phyloP scores from a whole-genome alignment of 306 rosid species.

The Fagus sylvatica region DNA sequence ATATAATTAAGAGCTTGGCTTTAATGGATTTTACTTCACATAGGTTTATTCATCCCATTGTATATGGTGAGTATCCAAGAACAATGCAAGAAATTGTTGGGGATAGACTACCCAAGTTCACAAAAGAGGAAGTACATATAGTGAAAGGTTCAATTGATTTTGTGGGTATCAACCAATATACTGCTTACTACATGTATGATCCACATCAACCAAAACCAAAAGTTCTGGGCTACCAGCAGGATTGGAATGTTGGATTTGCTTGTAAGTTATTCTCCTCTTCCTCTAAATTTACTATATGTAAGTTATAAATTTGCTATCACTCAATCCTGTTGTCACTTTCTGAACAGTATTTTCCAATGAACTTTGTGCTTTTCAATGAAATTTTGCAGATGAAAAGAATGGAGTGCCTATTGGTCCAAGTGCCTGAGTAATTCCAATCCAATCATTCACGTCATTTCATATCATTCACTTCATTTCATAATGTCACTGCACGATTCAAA shows the following conservation, averaged over 20 bases:
- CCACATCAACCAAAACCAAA: slow-evolving; percentile 52
- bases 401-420: slow-evolving; percentile 82
- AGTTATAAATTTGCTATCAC: background rate
- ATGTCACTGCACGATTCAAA: slow-evolving; percentile 4
- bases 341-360: background rate
- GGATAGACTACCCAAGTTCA: slow-evolving; percentile 80
- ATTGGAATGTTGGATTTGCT: slow-evolving; percentile 83
- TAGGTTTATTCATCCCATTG: slow-evolving; percentile 93
- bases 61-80: slow-evolving; percentile 88
- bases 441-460: background rate
- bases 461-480: too few species aligned
- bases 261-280: slow-evolving; percentile 52
- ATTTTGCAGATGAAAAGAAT: slow-evolving; percentile 65
- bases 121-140: slow-evolving; percentile 66
- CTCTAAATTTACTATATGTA: background rate
- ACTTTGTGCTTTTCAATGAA: background rate
- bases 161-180: slow-evolving; percentile 84
- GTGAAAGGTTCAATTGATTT: slow-evolving; percentile 84
- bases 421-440: slow-evolving; percentile 46
- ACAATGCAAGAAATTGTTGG: slow-evolving; percentile 81
- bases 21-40: background rate
- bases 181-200: slow-evolving; percentile 66
- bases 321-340: background rate
- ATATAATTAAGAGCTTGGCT: background rate
- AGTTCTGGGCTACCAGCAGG: slow-evolving; percentile 69